Evolutionary conservation across 163 green algal genomes (phyloP).

Genomic region (Scenedesmus sp.): DNA sequence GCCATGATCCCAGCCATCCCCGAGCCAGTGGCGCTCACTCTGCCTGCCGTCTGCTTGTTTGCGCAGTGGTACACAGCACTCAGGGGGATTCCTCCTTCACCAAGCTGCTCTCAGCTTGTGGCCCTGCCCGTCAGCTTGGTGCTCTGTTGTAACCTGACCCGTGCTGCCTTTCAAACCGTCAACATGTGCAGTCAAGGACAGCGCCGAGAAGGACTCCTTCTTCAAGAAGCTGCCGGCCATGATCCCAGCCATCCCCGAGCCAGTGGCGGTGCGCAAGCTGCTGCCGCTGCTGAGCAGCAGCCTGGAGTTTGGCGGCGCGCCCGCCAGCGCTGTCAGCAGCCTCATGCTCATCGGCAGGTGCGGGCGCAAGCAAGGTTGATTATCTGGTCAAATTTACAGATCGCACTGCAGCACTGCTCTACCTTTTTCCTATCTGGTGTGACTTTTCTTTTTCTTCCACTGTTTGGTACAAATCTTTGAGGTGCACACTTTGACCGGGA

Average conservation of each 20-base stretch:
- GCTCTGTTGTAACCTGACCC: no score
- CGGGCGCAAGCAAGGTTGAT: no score
- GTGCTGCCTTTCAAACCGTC: no score
- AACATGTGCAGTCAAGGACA: slow-evolving; percentile 78
- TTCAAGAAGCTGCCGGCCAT: slow-evolving; percentile 89
- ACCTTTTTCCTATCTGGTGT: no score
- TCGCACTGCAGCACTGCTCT: no score
- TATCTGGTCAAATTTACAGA: no score
- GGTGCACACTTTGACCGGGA: background rate
- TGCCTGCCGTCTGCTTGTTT: no score
- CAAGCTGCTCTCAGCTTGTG: no score
- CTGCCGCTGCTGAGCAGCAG: slow-evolving; percentile 89
- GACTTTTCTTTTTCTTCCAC: no score
- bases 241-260: slow-evolving; percentile 78
- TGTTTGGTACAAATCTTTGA: background rate
- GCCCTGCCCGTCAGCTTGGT: no score
- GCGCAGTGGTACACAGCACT: no score
- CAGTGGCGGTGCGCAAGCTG: slow-evolving; percentile 89
- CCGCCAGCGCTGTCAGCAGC: slow-evolving; percentile 71
- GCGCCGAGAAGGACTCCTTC: slow-evolving; percentile 94
- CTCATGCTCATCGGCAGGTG: slow-evolving; percentile 69
- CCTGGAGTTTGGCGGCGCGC: slow-evolving; percentile 94
- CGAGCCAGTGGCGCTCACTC: slow-evolving; percentile 68
- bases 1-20: slow-evolving; percentile 77
- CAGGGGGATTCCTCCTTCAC: no score